These are phyloP conservation scores for Claviceps maximensis DNA, from an alignment of 2,329 filamentous ascomycete species.

Conservation along the genomic window DNA sequence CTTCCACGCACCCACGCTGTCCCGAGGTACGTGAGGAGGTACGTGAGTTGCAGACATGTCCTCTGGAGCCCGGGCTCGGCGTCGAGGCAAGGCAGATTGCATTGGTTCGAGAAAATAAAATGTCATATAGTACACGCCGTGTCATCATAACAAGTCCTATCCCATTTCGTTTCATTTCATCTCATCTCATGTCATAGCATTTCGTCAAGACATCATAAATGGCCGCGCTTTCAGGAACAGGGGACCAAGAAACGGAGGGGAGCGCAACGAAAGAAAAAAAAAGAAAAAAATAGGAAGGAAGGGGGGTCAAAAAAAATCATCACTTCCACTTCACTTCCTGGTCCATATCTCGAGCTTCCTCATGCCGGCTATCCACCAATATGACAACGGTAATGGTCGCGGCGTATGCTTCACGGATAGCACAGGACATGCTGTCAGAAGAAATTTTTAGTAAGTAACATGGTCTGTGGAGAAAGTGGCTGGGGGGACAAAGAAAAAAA, in stretches of 20 bases:
- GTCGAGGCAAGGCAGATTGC: no score
- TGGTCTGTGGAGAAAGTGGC: background rate
- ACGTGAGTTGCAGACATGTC: no score
- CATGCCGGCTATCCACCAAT: constrained; percentile 40
- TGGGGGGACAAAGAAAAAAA: no score
- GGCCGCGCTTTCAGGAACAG: background rate
- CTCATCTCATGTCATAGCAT: background rate
- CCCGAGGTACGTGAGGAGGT: no score
- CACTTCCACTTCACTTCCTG: background rate
- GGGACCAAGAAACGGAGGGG: no score
- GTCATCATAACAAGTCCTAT: background rate
- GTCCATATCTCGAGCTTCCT: constrained; percentile 28
- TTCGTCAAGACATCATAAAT: constrained; percentile 1
- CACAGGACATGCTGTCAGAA: constrained; percentile 50
- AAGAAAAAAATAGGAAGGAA: no score
- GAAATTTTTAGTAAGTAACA: constrained; percentile 4
- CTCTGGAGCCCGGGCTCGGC: no score
- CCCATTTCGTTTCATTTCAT: background rate
- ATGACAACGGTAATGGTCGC: constrained; percentile 62
- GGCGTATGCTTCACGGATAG: constrained; percentile 63
- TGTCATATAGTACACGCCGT: background rate
- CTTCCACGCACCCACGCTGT: no score
- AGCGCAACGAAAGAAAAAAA: background rate
- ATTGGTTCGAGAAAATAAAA: no score
- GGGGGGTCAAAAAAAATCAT: no score